phyloP scores from a whole-genome alignment of 805 yeast species.

The Hanseniaspora thailandica region DNA sequence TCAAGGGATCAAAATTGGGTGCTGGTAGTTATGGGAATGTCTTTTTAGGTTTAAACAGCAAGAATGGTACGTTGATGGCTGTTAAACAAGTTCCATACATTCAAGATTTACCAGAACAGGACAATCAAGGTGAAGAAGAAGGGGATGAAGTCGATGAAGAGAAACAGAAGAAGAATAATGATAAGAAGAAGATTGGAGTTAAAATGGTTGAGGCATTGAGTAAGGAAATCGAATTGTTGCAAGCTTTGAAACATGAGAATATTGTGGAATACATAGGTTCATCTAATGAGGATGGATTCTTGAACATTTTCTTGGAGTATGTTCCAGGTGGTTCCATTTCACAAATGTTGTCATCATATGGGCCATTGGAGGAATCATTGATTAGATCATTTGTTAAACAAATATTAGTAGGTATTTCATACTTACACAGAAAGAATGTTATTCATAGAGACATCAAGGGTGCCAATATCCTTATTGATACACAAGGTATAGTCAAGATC shows the following conservation, averaged over 20 bases:
- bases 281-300: constrained; percentile 52
- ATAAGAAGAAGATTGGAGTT: constrained; percentile 26
- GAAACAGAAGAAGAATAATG: constrained; percentile 20
- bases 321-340: constrained; percentile 68
- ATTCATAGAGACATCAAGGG: constrained; percentile 84
- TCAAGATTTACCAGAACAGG: background rate
- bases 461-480: constrained; percentile 72
- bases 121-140: constrained; percentile 13
- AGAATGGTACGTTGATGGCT: constrained; percentile 93
- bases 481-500: constrained; percentile 69
- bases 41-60: constrained; percentile 78
- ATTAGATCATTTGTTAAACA: constrained; percentile 63
- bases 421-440: constrained; percentile 62
- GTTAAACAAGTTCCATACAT: constrained; percentile 80
- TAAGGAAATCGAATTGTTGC: constrained; percentile 65
- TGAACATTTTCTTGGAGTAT: constrained; percentile 72
- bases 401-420: constrained; percentile 60
- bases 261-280: constrained; percentile 89
- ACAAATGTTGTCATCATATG: constrained; percentile 57
- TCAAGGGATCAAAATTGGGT: constrained; percentile 85
- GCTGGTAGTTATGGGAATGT: constrained; percentile 93
- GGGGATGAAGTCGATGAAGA: constrained; percentile 19
- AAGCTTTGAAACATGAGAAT: constrained; percentile 76
- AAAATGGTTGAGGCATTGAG: constrained; percentile 70
- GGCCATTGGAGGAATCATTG: constrained; percentile 69